These are phyloP conservation scores for Vitellaria paradoxa DNA, from an alignment of 179 eudicot genomes.

Conservation along the genomic window DNA sequence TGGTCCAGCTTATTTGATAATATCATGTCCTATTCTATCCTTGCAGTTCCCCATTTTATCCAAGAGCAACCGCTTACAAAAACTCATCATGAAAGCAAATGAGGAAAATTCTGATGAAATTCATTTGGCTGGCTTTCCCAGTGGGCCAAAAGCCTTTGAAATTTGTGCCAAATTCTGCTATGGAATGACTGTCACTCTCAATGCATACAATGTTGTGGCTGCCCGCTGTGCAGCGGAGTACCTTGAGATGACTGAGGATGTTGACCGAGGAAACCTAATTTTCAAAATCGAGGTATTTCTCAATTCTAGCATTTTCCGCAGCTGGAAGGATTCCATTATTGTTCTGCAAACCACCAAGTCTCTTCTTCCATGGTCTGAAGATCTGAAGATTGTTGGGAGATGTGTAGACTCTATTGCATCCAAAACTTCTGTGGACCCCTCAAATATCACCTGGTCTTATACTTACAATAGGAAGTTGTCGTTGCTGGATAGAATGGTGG, in stretches of 20 bases:
- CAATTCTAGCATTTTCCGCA: conserved; percentile 64
- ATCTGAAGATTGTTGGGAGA: conserved; percentile 58
- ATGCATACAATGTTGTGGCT: conserved; percentile 79
- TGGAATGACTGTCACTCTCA: conserved; percentile 75
- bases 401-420: conserved; percentile 82
- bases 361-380: conserved; percentile 73
- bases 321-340: conserved; percentile 89
- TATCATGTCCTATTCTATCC: conserved; percentile 11
- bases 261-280: conserved; percentile 72
- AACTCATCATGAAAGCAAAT: conserved; percentile 52
- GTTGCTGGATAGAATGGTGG: conserved; percentile 39
- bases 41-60: conserved; percentile 83
- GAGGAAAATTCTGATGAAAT: conserved; percentile 58
- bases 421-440: conserved; percentile 63
- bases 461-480: conserved; percentile 62
- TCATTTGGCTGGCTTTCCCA: conserved; percentile 57
- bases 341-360: conserved; percentile 67
- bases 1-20: neutral
- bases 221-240: conserved; percentile 91
- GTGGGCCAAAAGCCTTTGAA: conserved; percentile 80
- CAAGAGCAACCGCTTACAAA: conserved; percentile 68
- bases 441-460: conserved; percentile 76
- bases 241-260: conserved; percentile 80
- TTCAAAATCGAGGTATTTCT: conserved; percentile 79
- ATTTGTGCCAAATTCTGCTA: conserved; percentile 91